Conservation (phyloP, 495 filamentous ascomycete species). For the Aspergillus nanangensis region DNA sequence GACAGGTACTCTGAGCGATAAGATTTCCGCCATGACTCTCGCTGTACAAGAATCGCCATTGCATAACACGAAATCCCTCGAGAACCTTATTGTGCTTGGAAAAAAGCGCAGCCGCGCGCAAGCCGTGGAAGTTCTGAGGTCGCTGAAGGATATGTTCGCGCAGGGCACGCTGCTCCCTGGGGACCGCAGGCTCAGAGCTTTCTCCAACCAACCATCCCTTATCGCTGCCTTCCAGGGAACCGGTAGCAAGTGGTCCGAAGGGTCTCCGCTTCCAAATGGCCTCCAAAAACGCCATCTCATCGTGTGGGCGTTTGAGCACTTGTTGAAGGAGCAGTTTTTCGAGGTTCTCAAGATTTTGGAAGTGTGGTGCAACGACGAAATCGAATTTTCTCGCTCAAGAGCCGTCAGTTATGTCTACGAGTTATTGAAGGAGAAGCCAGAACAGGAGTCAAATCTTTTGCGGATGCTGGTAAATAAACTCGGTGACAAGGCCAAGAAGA, state of each 20-base stretch:
- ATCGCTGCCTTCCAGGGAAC: slow-evolving; percentile 58
- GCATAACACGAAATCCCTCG: slow-evolving; percentile 84
- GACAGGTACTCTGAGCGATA: slow-evolving; percentile 92
- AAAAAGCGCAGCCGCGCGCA: slow-evolving; percentile 90
- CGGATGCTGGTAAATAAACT: slow-evolving; percentile 92
- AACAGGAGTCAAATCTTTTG: slow-evolving; percentile 93
- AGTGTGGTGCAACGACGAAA: slow-evolving; percentile 86
- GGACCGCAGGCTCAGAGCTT: slow-evolving; percentile 73
- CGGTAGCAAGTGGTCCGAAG: slow-evolving; percentile 56
- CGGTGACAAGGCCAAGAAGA: slow-evolving; percentile 88
- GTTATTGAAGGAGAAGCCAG: slow-evolving; percentile 88
- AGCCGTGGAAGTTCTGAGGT: slow-evolving; percentile 84
- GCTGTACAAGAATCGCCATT: slow-evolving; percentile 93
- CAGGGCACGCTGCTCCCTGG: slow-evolving; percentile 79
- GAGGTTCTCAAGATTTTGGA: slow-evolving; percentile 87
- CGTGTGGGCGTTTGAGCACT: slow-evolving; percentile 90
- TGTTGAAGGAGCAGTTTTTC: slow-evolving; percentile 88
- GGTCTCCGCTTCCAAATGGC: slow-evolving; percentile 62
- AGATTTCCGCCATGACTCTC: slow-evolving; percentile 89
- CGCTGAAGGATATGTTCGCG: slow-evolving; percentile 88
- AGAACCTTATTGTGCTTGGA: slow-evolving; percentile 72
- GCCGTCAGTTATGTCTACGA: slow-evolving; percentile 86
- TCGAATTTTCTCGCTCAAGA: slow-evolving; percentile 81
- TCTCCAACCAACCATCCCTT: slow-evolving; percentile 75
- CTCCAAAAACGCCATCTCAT: slow-evolving; percentile 73